phyloP scores from a whole-genome alignment of 257 asterid genomes.

The Catharanthus roseus region DNA sequence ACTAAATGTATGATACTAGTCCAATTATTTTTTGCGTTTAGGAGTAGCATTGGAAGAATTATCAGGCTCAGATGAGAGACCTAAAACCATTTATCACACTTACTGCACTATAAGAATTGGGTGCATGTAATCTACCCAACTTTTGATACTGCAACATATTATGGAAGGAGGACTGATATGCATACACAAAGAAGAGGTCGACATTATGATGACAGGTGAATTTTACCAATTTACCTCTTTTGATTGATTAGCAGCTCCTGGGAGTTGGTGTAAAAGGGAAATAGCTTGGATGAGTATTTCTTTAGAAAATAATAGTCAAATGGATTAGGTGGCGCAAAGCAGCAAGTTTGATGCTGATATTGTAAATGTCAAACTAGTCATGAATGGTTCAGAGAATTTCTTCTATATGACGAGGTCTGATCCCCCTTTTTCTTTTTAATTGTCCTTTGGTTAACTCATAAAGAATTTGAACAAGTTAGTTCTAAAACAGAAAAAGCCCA shows the following conservation, averaged over 20 bases:
- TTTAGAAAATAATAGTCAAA: not conserved
- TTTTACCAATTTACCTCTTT: not conserved
- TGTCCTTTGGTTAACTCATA: not conserved
- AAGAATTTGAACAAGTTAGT: not conserved
- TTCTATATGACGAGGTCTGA: not conserved
- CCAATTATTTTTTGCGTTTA: not conserved
- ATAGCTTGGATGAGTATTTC: not conserved
- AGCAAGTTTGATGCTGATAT: not conserved
- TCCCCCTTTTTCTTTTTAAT: not conserved
- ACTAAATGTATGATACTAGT: not conserved
- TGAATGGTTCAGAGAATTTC: not conserved
- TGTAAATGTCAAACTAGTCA: not conserved
- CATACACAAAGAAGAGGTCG: not conserved
- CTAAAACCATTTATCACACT: not conserved
- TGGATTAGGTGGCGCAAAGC: not conserved
- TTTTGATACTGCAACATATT: not conserved
- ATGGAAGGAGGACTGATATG: not conserved
- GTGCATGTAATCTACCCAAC: not conserved
- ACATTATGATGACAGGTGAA: not conserved
- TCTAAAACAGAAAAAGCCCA: not conserved
- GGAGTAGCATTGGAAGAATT: not conserved
- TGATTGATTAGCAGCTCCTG: not conserved
- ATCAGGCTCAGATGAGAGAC: not conserved
- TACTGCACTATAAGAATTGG: not conserved
- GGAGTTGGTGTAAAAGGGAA: not conserved